Percentiles rank a stretch among this genome's conserved stretches.
Evolutionary conservation across 805 yeast species (phyloP).

Genomic region (Zygoascus bituminiphila): DNA sequence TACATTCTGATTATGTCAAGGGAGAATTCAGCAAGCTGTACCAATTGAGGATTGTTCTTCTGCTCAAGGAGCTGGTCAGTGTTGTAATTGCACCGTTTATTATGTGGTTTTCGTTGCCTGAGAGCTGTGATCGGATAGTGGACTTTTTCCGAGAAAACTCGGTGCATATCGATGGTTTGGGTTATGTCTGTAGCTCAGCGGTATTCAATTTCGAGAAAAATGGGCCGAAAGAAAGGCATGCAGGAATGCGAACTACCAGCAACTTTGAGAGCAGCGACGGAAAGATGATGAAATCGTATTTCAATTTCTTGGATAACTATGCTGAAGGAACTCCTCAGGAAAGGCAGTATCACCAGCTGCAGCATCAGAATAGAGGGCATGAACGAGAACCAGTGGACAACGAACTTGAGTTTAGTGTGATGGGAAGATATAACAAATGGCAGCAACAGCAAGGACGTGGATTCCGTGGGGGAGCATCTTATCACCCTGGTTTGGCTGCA

Average conservation of each 20-base stretch:
- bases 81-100: constrained; percentile 80
- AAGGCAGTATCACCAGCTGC: background rate
- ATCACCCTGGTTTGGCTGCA: background rate
- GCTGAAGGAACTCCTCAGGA: constrained; percentile 28
- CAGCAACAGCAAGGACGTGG: constrained; percentile 9
- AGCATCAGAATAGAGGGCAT: background rate
- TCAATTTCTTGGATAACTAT: constrained; percentile 81
- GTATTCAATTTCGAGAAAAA: constrained; percentile 75
- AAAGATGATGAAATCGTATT: constrained; percentile 85
- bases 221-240: background rate
- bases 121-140: constrained; percentile 62
- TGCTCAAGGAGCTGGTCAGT: constrained; percentile 73
- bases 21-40: constrained; percentile 72
- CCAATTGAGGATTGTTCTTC: constrained; percentile 60
- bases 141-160: constrained; percentile 89
- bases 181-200: constrained; percentile 90
- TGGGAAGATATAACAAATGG: constrained; percentile 25
- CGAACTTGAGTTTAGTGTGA: constrained; percentile 25
- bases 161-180: constrained; percentile 88
- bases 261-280: constrained; percentile 40
- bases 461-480: background rate
- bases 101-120: constrained; percentile 77
- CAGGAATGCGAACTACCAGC: background rate
- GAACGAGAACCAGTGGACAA: background rate
- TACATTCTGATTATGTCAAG: constrained; percentile 77